Percentiles rank a stretch among this genome's conserved stretches.
These are phyloP conservation scores for Apodospora peruviana DNA, from an alignment of 495 filamentous ascomycete species.

Conservation along the genomic window DNA sequence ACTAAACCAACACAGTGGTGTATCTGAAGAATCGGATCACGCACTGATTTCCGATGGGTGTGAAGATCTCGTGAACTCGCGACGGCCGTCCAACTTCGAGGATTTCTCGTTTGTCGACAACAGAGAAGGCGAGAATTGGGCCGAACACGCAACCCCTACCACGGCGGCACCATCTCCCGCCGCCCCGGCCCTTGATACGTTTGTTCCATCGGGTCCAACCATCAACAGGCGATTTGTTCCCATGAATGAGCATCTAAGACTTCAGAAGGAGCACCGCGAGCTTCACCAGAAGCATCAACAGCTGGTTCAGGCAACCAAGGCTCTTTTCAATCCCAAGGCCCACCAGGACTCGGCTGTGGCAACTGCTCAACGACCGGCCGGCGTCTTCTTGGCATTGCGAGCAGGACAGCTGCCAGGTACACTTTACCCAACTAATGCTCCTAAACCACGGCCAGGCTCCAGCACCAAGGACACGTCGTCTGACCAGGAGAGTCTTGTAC, in stretches of 20 bases:
- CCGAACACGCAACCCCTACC: slow-evolving; percentile 1
- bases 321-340: slow-evolving; percentile 4
- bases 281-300: slow-evolving; percentile 15
- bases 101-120: not conserved
- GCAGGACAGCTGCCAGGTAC: not conserved
- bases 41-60: not conserved
- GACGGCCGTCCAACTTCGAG: slow-evolving; percentile 1
- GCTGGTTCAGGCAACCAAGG: slow-evolving; percentile 14
- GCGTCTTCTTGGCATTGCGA: not conserved
- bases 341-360: not conserved
- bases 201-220: not conserved
- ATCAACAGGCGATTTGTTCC: slow-evolving; percentile 2
- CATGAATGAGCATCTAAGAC: slow-evolving; percentile 11
- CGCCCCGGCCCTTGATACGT: not conserved
- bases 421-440: not conserved
- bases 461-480: slow-evolving; percentile 4
- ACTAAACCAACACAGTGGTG: slow-evolving; percentile 3
- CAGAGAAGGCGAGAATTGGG: not conserved
- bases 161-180: slow-evolving; percentile 9
- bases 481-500: slow-evolving; percentile 20
- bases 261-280: slow-evolving; percentile 15
- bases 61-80: slow-evolving; percentile 5
- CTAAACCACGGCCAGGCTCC: not conserved
- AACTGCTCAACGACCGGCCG: not conserved
- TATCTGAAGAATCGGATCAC: not conserved